Evolutionary conservation across 2,329 filamentous ascomycete species (phyloP).

Genomic region (Clonostachys sp.): DNA sequence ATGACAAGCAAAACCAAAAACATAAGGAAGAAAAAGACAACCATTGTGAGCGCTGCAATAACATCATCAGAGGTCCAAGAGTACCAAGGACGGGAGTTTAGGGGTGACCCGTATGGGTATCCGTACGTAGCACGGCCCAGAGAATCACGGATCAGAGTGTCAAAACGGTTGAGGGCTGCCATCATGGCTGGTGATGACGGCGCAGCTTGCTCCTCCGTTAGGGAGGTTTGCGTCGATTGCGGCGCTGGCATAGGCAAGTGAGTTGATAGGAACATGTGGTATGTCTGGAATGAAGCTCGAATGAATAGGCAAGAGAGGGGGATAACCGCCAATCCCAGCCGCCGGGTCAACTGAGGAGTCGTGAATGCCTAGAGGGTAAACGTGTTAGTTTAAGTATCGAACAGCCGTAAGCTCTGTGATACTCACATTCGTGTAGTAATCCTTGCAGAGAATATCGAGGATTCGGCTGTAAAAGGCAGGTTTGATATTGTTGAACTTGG

Average conservation of each 20-base stretch:
- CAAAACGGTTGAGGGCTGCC: constrained; percentile 74
- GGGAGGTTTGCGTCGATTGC: constrained; percentile 59
- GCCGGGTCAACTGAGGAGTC: constrained; percentile 82
- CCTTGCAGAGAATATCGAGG: constrained; percentile 90
- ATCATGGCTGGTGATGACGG: constrained; percentile 69
- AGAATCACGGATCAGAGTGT: constrained; percentile 69
- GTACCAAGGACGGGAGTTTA: constrained; percentile 38
- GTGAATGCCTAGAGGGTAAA: constrained; percentile 65
- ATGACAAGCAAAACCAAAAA: constrained; percentile 81
- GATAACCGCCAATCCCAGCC: constrained; percentile 85
- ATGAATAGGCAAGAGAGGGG: constrained; percentile 94
- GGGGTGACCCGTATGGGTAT: constrained; percentile 35
- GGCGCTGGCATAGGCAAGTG: constrained; percentile 72
- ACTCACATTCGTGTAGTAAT: constrained; percentile 90
- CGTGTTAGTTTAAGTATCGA: background rate
- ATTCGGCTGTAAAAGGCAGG: constrained; percentile 85
- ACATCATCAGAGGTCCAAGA: constrained; percentile 65
- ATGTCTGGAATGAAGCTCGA: constrained; percentile 88
- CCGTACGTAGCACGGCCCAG: constrained; percentile 71
- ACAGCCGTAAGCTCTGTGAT: background rate
- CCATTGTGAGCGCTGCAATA: constrained; percentile 75
- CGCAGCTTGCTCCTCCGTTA: constrained; percentile 58
- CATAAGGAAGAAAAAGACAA: constrained; percentile 77
- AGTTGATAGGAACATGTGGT: constrained; percentile 94
- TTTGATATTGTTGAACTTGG: constrained; percentile 97